A percentile compares a stretch with the other conserved stretches of the same genome.
Conservation (phyloP, 2,329 filamentous ascomycete genomes). For the Plectosphaerella cucumerina region DNA sequence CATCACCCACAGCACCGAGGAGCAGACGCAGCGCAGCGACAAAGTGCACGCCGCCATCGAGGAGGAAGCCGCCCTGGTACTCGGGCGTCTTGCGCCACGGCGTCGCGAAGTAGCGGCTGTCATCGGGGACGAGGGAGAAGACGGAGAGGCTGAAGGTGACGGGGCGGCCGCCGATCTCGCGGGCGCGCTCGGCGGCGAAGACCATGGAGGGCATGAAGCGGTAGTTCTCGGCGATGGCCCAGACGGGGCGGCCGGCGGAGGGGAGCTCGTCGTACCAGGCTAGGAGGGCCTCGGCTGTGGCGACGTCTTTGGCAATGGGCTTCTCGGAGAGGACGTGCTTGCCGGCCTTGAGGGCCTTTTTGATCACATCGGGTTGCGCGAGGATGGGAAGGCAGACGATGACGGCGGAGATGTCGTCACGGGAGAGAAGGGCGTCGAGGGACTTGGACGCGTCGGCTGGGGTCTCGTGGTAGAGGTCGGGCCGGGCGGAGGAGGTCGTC, state of each 20-base stretch:
- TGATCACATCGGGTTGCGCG: slow-evolving; percentile 54
- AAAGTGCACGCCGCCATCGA: slow-evolving; percentile 73
- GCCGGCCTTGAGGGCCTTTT: slow-evolving; percentile 55
- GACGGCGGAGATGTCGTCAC: slow-evolving; percentile 51
- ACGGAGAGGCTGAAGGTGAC: slow-evolving; percentile 35
- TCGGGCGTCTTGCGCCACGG: slow-evolving; percentile 64
- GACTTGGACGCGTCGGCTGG: slow-evolving; percentile 35
- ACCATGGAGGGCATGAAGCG: slow-evolving; percentile 55
- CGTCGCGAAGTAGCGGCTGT: slow-evolving; percentile 46
- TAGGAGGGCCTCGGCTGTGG: slow-evolving; percentile 35
- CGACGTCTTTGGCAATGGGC: slow-evolving; percentile 59
- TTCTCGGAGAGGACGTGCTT: slow-evolving; percentile 71
- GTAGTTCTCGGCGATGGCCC: slow-evolving; percentile 70
- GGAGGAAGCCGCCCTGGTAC: slow-evolving; percentile 71
- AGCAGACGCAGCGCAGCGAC: slow-evolving; percentile 59
- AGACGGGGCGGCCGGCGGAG: slow-evolving; percentile 32
- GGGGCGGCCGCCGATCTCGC: slow-evolving; percentile 28
- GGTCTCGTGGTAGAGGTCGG: slow-evolving; percentile 56
- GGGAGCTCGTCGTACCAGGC: slow-evolving; percentile 24
- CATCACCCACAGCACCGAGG: slow-evolving; percentile 41
- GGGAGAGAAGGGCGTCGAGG: slow-evolving; percentile 46
- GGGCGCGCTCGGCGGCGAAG: slow-evolving; percentile 49
- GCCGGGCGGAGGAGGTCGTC: slow-evolving; percentile 18
- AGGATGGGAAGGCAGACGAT: slow-evolving; percentile 61
- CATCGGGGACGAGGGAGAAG: slow-evolving; percentile 35